phyloP scores from a whole-genome alignment of 495 filamentous ascomycete species.

The Geopyxis carbonaria region DNA sequence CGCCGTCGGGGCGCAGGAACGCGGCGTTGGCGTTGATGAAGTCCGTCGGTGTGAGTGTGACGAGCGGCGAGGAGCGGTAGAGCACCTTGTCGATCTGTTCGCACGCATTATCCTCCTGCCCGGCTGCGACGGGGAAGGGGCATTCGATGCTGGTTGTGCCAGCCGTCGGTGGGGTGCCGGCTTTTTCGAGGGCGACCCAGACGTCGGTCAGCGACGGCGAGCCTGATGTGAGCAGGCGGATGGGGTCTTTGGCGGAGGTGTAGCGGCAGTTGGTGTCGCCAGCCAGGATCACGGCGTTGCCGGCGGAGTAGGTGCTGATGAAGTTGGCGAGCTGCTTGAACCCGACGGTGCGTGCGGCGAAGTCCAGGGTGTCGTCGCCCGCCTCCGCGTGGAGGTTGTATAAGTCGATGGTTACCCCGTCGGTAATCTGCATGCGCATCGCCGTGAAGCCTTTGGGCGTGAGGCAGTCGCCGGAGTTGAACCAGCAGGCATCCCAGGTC shows the following conservation, averaged over 20 bases:
- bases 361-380: slow-evolving; percentile 5
- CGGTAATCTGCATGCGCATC: slow-evolving; percentile 7
- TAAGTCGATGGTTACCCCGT: slow-evolving; percentile 6
- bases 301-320: slow-evolving; percentile 6
- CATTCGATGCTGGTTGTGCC: slow-evolving; percentile 7
- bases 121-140: slow-evolving; percentile 4
- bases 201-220: slow-evolving; percentile 6
- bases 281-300: slow-evolving; percentile 6
- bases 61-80: background rate
- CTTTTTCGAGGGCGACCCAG: slow-evolving; percentile 6
- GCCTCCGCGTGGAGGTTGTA: slow-evolving; percentile 13
- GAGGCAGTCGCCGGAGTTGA: slow-evolving; percentile 41
- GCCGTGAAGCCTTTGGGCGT: slow-evolving; percentile 47
- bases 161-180: slow-evolving; percentile 1
- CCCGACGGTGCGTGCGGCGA: slow-evolving; percentile 3
- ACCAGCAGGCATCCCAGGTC: slow-evolving; percentile 41
- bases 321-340: slow-evolving; percentile 6
- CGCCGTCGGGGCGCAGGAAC: slow-evolving; percentile 20
- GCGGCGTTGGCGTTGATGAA: slow-evolving; percentile 7
- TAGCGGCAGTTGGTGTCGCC: slow-evolving; percentile 12
- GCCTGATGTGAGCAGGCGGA: background rate
- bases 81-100: slow-evolving; percentile 11
- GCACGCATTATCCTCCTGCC: slow-evolving; percentile 5
- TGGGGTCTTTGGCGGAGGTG: slow-evolving; percentile 3
- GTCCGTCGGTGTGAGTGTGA: slow-evolving; percentile 6